phyloP scores from a whole-genome alignment of 441 rosid species.

The Lepidium campestre region DNA sequence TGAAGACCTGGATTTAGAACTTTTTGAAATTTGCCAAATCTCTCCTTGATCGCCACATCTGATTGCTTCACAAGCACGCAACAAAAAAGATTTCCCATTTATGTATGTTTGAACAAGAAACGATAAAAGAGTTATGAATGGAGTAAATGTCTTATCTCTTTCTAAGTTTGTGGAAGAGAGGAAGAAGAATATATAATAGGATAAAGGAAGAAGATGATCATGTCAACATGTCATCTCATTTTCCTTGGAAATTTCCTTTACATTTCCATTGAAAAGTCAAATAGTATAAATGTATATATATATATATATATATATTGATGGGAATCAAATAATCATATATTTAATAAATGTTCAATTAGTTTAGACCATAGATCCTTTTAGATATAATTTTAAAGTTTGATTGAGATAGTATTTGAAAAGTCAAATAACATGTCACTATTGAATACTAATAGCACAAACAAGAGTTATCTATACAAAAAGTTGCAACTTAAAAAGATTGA shows the following conservation, averaged over 20 bases:
- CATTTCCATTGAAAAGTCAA: conserved; percentile 9
- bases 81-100: conserved; percentile 70
- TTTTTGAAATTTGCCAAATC: conserved; percentile 71
- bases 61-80: conserved; percentile 83
- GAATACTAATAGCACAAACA: not conserved
- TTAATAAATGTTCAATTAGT: no score
- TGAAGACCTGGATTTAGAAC: conserved; percentile 84
- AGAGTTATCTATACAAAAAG: not conserved
- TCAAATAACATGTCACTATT: not conserved
- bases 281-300: not conserved
- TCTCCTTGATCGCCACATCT: conserved; percentile 67
- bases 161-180: conserved; percentile 10
- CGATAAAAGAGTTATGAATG: not conserved
- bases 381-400: no score
- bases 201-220: conserved; percentile 7
- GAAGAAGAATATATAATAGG: conserved; percentile 10
- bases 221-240: conserved; percentile 13
- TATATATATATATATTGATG: not conserved
- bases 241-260: conserved; percentile 11
- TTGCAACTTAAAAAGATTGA: not conserved
- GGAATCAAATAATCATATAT: no score
- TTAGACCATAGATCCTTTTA: no score
- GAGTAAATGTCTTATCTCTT: not conserved
- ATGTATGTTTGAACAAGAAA: not conserved
- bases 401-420: no score